Evolutionary conservation across 805 yeast species (phyloP).

Genomic region (Vanderwaltozyma yarrowii): DNA sequence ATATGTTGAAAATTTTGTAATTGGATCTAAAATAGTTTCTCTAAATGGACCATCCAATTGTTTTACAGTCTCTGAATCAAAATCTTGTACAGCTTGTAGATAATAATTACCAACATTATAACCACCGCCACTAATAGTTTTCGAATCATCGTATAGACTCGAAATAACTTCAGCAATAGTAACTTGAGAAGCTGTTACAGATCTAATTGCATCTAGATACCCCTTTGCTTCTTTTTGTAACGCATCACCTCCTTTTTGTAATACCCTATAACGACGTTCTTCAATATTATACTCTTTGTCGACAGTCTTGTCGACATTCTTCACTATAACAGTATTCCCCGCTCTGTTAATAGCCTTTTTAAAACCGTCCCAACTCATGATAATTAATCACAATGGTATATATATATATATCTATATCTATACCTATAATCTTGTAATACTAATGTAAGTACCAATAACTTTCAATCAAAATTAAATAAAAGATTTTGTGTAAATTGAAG

Average conservation of each 20-base stretch:
- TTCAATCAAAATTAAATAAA: no score
- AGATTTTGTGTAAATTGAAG: no score
- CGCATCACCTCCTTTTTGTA: conserved; percentile 59
- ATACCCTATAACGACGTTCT: conserved; percentile 74
- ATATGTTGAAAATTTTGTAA: conserved; percentile 58
- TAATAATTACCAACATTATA: conserved; percentile 58
- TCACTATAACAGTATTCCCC: conserved; percentile 60
- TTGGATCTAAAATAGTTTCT: conserved; percentile 71
- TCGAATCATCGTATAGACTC: conserved; percentile 64
- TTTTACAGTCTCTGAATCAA: conserved; percentile 71
- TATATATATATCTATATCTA: no score
- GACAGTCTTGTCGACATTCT: conserved; percentile 57
- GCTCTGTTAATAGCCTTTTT: conserved; percentile 94
- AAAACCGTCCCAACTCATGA: conserved; percentile 94
- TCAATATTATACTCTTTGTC: conserved; percentile 81
- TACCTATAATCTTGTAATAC: no score
- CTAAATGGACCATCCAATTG: conserved; percentile 78
- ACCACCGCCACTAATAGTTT: conserved; percentile 39
- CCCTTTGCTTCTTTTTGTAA: conserved; percentile 72
- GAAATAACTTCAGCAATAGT: conserved; percentile 76
- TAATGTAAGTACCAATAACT: no score
- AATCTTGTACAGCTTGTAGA: conserved; percentile 62
- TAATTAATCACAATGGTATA: no score
- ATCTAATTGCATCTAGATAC: conserved; percentile 67
- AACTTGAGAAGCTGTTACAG: conserved; percentile 76